Evolutionary conservation across 169 alveolate species (phyloP), one percentile per base, ranked within the genome.

Genomic region (Plasmodium fragile): DNA sequence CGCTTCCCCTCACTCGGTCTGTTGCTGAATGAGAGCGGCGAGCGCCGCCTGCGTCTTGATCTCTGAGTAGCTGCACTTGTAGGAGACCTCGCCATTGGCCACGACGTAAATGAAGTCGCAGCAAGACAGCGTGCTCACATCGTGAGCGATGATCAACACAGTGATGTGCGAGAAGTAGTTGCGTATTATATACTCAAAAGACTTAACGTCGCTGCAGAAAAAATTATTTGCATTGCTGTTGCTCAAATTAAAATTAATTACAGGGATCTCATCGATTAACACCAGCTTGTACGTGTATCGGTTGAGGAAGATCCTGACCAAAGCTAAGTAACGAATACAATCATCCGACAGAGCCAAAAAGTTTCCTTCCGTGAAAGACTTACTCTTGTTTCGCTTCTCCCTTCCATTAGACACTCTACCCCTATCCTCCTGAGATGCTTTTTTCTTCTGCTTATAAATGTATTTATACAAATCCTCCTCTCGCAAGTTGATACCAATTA

Each of bases 261-360:
- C 92, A 6, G 98, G 98, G 36, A 97, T 97, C 81, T 97, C 98
- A 82, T 97, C 98, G 30, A 97, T 91, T 53, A 97, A 71, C 4
- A 97, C 73, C 59, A 97, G 82, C 75, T 95, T 96, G 82, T 96
- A 97, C 16, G 82, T 83, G 16, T 90, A 81, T 28, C 98, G 93
- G 70, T 95, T 94, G 28, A 97, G 94, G 8, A 95, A 95, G 45
- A 97, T 73, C 18, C 96, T 72, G 7, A 96, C 98, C 34, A 97
- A 80, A 7, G 97, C 92, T 53, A 96, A 80, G 73, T 93, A 96
- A 18, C 98, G 92, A 73, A 96, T 95, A 53, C 91, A 94, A 30
- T 95, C 95, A 84, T 83, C 97, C 6, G 97, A 55, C 22, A 95
- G 45, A 13, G 92, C 45, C 3, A 92, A 55, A 16, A 45, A 93